A percentile compares a stretch with the other conserved stretches of the same genome.
Evolutionary conservation across 2,329 filamentous ascomycete species (phyloP).

Genomic region (Fusarium verticillioides): DNA sequence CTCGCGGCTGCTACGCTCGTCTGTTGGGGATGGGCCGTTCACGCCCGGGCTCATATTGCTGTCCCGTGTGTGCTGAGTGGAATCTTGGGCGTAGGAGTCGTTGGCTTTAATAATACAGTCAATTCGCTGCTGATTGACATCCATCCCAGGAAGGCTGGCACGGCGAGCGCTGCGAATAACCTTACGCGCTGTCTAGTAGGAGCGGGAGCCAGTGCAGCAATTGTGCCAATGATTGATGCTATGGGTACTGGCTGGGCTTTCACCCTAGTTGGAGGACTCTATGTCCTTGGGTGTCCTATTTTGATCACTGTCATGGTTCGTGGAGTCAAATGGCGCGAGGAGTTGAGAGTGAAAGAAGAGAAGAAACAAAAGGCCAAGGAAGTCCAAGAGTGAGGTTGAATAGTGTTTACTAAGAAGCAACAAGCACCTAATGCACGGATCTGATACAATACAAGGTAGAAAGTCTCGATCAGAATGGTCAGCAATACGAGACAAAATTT

Average conservation of each 20-base stretch:
- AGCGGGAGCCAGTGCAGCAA: slow-evolving; percentile 62
- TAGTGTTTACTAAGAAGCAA: background rate
- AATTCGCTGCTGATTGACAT: slow-evolving; percentile 67
- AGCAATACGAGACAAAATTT: background rate
- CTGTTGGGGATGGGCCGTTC: slow-evolving; percentile 64
- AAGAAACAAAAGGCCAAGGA: slow-evolving; percentile 34
- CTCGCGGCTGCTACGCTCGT: slow-evolving; percentile 60
- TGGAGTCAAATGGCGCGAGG: slow-evolving; percentile 57
- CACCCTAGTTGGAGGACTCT: slow-evolving; percentile 58
- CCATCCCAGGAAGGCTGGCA: slow-evolving; percentile 62
- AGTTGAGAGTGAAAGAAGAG: slow-evolving; percentile 44
- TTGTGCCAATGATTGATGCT: slow-evolving; percentile 62
- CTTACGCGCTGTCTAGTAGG: slow-evolving; percentile 65
- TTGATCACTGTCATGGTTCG: slow-evolving; percentile 55
- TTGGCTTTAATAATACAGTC: slow-evolving; percentile 64
- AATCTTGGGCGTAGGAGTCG: slow-evolving; percentile 60
- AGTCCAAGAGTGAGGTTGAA: background rate
- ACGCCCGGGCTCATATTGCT: slow-evolving; percentile 55
- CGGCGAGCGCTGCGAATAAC: slow-evolving; percentile 67
- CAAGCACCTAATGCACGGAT: background rate
- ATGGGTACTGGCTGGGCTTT: slow-evolving; percentile 65
- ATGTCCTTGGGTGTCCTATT: slow-evolving; percentile 53
- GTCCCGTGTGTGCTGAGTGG: slow-evolving; percentile 60
- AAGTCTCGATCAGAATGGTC: background rate
- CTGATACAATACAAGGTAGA: background rate